These are phyloP conservation scores for Orbilia oligospora DNA, from an alignment of 2,329 filamentous ascomycete species.

Conservation along the genomic window DNA sequence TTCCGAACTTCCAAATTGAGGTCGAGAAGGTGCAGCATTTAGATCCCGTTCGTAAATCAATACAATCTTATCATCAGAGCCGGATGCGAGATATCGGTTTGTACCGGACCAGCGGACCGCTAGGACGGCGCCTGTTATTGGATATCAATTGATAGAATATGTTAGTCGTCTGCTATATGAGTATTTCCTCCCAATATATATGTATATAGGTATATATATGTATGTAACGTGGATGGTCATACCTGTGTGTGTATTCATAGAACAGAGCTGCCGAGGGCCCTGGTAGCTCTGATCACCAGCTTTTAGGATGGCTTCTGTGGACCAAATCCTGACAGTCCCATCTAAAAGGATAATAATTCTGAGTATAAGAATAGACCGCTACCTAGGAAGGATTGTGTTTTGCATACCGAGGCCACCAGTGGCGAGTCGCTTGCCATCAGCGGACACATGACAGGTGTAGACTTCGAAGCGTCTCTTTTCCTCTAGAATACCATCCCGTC, in stretches of 20 bases:
- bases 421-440: constrained; percentile 90
- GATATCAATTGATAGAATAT: neutral
- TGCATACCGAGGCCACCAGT: constrained; percentile 89
- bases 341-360: constrained; percentile 71
- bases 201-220: no score
- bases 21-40: constrained; percentile 82
- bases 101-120: constrained; percentile 97
- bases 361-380: constrained; percentile 47
- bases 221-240: constrained; percentile 73
- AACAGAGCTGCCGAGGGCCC: constrained; percentile 90
- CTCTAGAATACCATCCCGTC: constrained; percentile 70
- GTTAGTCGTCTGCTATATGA: constrained; percentile 7
- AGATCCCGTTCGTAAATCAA: constrained; percentile 82
- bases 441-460: constrained; percentile 97
- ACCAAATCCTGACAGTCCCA: constrained; percentile 98
- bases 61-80: constrained; percentile 98
- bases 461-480: constrained; percentile 99
- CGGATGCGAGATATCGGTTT: constrained; percentile 93
- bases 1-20: constrained; percentile 80
- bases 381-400: constrained; percentile 11
- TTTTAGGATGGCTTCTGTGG: constrained; percentile 91
- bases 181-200: neutral
- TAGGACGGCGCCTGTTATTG: constrained; percentile 63
- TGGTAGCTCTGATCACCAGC: constrained; percentile 80
- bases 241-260: constrained; percentile 97